A percentile compares a stretch with the other conserved stretches of the same genome.
Evolutionary conservation across 257 asterid species (phyloP).

Genomic region (Verbascum thapsus): DNA sequence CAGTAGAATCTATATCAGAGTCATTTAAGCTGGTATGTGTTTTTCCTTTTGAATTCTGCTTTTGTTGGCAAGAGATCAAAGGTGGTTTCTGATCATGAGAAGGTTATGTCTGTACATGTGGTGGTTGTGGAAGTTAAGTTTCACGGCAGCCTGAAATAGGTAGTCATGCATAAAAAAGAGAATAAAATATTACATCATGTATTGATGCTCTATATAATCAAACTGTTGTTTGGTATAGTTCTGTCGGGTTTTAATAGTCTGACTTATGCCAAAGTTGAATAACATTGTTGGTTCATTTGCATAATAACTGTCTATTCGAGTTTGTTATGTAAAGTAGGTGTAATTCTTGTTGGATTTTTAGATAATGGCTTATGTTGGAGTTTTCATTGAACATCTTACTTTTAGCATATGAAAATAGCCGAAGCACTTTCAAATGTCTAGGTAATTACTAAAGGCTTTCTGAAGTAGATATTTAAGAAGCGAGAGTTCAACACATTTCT

Average conservation of each 20-base stretch:
- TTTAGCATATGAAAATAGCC: too few species aligned
- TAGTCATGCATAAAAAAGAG: too few species aligned
- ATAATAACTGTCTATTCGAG: neutral
- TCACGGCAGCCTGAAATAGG: constrained; percentile 10
- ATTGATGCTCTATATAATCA: neutral
- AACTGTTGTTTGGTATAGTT: neutral
- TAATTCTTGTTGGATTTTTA: constrained; percentile 16
- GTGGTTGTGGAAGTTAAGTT: neutral
- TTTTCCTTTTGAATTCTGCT: neutral
- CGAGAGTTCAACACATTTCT: too few species aligned
- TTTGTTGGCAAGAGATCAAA: constrained; percentile 24
- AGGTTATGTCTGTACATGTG: constrained; percentile 10
- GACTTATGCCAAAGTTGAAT: neutral
- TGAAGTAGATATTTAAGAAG: too few species aligned
- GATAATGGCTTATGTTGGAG: constrained; percentile 6
- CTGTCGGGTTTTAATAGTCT: neutral
- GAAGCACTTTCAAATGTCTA: too few species aligned
- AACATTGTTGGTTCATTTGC: neutral
- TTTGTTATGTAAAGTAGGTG: neutral
- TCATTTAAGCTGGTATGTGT: constrained; percentile 82
- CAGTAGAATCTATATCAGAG: constrained; percentile 85
- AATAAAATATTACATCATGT: neutral
- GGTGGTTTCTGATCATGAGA: constrained; percentile 7
- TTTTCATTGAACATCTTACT: neutral
- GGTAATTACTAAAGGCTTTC: too few species aligned